Conservation (phyloP, 768 basidiomycete genomes). For the Boletus rubescentipes region DNA sequence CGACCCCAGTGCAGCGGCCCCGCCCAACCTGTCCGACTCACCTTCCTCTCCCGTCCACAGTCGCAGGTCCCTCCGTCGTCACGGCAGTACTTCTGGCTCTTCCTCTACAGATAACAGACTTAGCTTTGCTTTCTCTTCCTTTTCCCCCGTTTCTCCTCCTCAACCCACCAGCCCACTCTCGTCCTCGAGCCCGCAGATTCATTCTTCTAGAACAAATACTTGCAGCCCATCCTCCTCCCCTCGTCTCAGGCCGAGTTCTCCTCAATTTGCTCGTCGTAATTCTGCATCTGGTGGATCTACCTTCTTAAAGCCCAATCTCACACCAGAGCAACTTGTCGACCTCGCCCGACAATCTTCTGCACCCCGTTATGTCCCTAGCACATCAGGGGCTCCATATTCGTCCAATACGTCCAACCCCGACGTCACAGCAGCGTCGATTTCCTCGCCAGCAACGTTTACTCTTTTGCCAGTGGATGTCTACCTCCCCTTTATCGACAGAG, state of each 20-base stretch:
- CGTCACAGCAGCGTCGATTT: background rate
- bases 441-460: constrained; percentile 62
- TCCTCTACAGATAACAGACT: constrained; percentile 37
- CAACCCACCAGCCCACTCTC: constrained; percentile 22
- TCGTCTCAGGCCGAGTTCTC: constrained; percentile 50
- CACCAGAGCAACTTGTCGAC: constrained; percentile 73
- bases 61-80: constrained; percentile 34
- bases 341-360: constrained; percentile 63
- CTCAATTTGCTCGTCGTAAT: constrained; percentile 31
- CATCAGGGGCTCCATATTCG: background rate
- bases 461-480: constrained; percentile 74
- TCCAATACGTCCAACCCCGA: constrained; percentile 6
- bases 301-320: constrained; percentile 49
- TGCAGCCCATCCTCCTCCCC: constrained; percentile 41
- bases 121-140: constrained; percentile 69
- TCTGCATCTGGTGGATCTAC: constrained; percentile 35
- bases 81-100: constrained; percentile 31
- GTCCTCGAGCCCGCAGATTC: constrained; percentile 30
- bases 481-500: constrained; percentile 85
- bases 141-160: constrained; percentile 35
- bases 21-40: constrained; percentile 27
- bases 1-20: constrained; percentile 24
- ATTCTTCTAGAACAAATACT: constrained; percentile 27
- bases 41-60: constrained; percentile 25
- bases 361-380: constrained; percentile 31